phyloP scores from a whole-genome alignment of 2,329 filamentous ascomycete genomes.

The Alternaria sp. region DNA sequence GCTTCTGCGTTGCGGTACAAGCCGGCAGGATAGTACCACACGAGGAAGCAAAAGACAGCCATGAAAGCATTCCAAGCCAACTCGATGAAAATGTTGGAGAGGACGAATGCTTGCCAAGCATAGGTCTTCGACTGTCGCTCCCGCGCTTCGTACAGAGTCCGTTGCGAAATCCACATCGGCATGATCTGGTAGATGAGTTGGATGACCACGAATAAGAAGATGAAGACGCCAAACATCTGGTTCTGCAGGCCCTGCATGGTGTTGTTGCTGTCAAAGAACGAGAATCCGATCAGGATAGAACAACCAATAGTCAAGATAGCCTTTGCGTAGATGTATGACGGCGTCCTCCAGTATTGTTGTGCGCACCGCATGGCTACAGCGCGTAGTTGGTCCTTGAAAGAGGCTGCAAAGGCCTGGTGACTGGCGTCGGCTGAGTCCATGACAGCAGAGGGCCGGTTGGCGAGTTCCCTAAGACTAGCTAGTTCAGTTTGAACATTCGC shows the following conservation, averaged over 20 bases:
- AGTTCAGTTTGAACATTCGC: conserved; percentile 49
- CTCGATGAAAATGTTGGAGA: conserved; percentile 75
- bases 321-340: conserved; percentile 55
- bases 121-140: conserved; percentile 73
- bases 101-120: conserved; percentile 76
- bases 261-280: conserved; percentile 51
- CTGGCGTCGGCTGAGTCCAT: conserved; percentile 56
- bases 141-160: conserved; percentile 66
- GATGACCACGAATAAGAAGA: conserved; percentile 56
- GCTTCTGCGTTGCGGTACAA: conserved; percentile 72
- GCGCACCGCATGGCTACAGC: conserved; percentile 55
- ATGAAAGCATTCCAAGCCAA: conserved; percentile 64
- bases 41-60: conserved; percentile 60
- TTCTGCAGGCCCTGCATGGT: conserved; percentile 57
- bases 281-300: conserved; percentile 51
- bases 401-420: conserved; percentile 55
- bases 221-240: conserved; percentile 61
- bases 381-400: conserved; percentile 45
- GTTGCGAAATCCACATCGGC: conserved; percentile 65
- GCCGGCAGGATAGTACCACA: conserved; percentile 71
- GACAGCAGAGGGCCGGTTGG: conserved; percentile 35
- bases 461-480: conserved; percentile 50
- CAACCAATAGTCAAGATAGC: conserved; percentile 37
- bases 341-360: conserved; percentile 59
- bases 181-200: conserved; percentile 58